Evolutionary conservation across 2,329 filamentous ascomycete genomes (phyloP), one percentile per base, ranked within the genome.

Genomic region (Apiospora kogelbergensis): DNA sequence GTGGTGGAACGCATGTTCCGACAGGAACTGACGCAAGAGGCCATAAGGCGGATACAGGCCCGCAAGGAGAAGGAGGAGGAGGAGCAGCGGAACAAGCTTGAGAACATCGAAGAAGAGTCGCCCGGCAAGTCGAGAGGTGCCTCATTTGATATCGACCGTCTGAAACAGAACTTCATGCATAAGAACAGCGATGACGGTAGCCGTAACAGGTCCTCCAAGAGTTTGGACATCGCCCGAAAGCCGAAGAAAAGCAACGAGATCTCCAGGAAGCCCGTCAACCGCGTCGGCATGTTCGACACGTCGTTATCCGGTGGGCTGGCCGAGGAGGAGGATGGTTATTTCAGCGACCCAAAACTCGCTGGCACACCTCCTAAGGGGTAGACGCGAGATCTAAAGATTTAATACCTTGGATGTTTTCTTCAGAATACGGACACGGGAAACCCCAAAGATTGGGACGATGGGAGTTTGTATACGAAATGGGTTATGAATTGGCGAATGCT

Each of bases 1-100:
- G 92, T 97, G 0, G 84, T 94, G 26, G 90, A 95, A 76, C 86
- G 90, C 60, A 88, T 96, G 80, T 89, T 92, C 74, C 84, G 93
- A 40, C 93, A 96, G 77, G 89, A 93, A 72, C 80, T 97, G 68
- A 97, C 93, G 65, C 77, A 84, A 41, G 82, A 88, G 68, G 85
- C 86, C 10, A 70, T 70, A 41, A 67, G 69, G 26, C 40, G 67
- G 17, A 63, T 70, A 17, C 30, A 68, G 13, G 30, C 67, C 17
- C 41, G 60, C 15, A 70, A 67, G n/a, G 69, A 70, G 42, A 67
- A 63, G 41, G 68, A 67, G 7, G 66, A 66, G n/a, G 66, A 68
- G 33, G 68, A 67, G 20, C 45, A 67, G 20, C 45, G 46, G 10
- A 67, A 65, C 17, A 41, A 41, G 40, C 66, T 66, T 17, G 57